These are phyloP conservation scores for Ceratocystis ficicola DNA, from an alignment of 2,329 filamentous ascomycete species.

Conservation along the genomic window DNA sequence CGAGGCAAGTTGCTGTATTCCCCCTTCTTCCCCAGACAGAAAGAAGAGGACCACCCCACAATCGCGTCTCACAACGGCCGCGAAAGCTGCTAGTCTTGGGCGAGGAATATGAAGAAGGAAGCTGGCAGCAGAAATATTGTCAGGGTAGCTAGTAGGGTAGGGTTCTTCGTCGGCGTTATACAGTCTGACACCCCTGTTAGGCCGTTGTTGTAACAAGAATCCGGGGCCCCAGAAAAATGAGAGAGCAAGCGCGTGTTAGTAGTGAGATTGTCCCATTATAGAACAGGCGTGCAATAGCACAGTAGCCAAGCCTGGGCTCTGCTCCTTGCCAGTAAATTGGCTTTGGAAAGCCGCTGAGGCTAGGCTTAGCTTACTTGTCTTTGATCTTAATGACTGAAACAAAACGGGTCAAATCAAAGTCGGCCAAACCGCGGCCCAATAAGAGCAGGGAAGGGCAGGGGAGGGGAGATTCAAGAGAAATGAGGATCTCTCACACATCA, in stretches of 20 bases:
- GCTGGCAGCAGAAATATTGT: background rate
- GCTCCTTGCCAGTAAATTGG: background rate
- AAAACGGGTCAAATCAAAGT: conserved; percentile 4
- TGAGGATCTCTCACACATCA: background rate
- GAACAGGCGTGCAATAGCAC: background rate
- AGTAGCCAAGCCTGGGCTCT: background rate
- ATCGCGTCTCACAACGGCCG: background rate
- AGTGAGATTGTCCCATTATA: background rate
- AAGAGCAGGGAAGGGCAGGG: background rate
- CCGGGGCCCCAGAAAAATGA: conserved; percentile 6
- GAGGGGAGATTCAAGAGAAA: background rate
- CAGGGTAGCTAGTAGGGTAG: too few relatives aligned
- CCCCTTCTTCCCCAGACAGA: background rate
- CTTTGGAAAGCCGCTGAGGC: background rate
- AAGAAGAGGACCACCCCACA: conserved; percentile 4
- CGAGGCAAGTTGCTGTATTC: background rate
- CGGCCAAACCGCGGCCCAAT: conserved; percentile 8
- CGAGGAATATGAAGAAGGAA: background rate
- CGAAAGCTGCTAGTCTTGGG: conserved; percentile 1
- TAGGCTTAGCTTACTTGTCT: background rate
- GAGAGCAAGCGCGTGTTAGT: background rate
- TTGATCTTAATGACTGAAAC: conserved; percentile 4
- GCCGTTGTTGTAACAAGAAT: conserved; percentile 5
- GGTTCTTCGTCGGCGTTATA: background rate
- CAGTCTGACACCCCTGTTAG: background rate